Conservation (phyloP, 2,329 filamentous ascomycete species). For the Alternaria angustiovoidea region DNA sequence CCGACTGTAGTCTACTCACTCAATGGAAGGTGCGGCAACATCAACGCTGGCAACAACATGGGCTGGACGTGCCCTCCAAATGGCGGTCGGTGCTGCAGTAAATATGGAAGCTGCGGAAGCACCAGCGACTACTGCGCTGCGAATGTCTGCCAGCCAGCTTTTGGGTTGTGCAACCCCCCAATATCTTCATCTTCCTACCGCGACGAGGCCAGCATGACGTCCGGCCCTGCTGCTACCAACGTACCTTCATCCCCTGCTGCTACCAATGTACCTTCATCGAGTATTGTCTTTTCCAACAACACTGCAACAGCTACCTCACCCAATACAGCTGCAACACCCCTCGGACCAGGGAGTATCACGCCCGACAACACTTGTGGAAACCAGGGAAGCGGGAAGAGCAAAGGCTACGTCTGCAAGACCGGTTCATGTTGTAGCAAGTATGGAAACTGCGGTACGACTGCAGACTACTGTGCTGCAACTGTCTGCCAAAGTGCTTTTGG, state of each 20-base stretch:
- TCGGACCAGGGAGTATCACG: not conserved
- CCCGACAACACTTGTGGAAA: not conserved
- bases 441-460: not conserved
- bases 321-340: not conserved
- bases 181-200: not conserved
- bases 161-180: conserved; percentile 1
- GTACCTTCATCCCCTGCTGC: not conserved
- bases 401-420: not conserved
- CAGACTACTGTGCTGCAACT: not conserved
- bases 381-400: not conserved
- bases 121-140: conserved; percentile 10
- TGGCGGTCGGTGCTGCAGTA: conserved; percentile 17
- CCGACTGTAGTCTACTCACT: conserved; percentile 12
- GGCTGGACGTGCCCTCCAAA: conserved; percentile 18
- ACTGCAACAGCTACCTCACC: not conserved
- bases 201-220: not conserved
- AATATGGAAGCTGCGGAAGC: conserved; percentile 15
- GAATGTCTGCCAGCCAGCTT: conserved; percentile 10
- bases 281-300: not conserved
- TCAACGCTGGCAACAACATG: conserved; percentile 15
- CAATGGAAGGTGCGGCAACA: conserved; percentile 18
- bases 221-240: not conserved
- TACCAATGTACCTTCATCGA: not conserved
- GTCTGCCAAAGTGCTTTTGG: not conserved
- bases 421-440: not conserved